Percentiles rank a stretch among this genome's conserved stretches.
Conservation (phyloP, 371 early-diverging fungal genomes). For the Lichtheimia hyalospora region DNA sequence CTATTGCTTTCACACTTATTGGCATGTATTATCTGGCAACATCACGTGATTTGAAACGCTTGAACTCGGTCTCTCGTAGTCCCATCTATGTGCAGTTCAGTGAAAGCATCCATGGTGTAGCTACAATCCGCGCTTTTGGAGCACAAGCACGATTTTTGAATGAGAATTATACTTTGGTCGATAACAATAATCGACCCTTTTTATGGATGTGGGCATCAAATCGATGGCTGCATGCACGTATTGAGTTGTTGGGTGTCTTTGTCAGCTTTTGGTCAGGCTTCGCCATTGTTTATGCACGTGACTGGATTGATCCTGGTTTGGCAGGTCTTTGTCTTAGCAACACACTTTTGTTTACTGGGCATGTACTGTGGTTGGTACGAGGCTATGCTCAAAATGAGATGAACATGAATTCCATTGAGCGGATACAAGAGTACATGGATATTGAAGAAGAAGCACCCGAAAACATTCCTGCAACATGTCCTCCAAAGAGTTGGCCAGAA, state of each 20-base stretch:
- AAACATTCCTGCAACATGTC: slow-evolving; percentile 40
- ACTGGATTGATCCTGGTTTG: slow-evolving; percentile 66
- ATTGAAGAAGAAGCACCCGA: slow-evolving; percentile 72
- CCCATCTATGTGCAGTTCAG: slow-evolving; percentile 73
- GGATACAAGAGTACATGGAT: slow-evolving; percentile 72
- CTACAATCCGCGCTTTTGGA: slow-evolving; percentile 79
- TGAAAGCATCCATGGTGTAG: slow-evolving; percentile 74
- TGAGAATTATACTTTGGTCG: slow-evolving; percentile 56
- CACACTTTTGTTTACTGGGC: slow-evolving; percentile 62
- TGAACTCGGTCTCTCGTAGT: slow-evolving; percentile 81
- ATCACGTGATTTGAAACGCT: slow-evolving; percentile 85
- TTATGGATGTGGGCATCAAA: slow-evolving; percentile 83
- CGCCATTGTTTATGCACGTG: slow-evolving; percentile 45
- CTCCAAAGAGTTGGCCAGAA: slow-evolving; percentile 71
- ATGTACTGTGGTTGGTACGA: slow-evolving; percentile 79
- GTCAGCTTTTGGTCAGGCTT: slow-evolving; percentile 74
- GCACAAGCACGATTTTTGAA: slow-evolving; percentile 58
- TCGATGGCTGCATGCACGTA: slow-evolving; percentile 85
- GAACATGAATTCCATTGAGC: slow-evolving; percentile 77
- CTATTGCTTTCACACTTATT: slow-evolving; percentile 46
- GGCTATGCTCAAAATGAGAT: slow-evolving; percentile 80
- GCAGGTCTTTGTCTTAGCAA: slow-evolving; percentile 85
- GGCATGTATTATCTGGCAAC: slow-evolving; percentile 66
- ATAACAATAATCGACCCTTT: slow-evolving; percentile 77
- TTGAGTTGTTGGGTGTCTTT: slow-evolving; percentile 67